phyloP scores from a whole-genome alignment of 306 rosid genomes.

The Corylus avellana region DNA sequence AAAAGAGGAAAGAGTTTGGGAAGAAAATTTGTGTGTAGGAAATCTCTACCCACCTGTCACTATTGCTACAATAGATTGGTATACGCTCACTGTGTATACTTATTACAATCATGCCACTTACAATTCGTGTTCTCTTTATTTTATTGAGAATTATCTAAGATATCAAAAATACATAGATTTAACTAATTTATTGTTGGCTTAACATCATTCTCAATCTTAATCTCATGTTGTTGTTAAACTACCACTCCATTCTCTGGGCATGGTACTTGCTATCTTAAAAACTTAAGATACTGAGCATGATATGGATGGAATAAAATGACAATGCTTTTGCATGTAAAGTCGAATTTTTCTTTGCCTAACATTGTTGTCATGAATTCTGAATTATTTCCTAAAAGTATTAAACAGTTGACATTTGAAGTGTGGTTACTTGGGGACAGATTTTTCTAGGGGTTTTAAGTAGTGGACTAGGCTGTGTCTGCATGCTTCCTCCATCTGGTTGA shows the following conservation, averaged over 20 bases:
- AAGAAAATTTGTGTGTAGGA: too few species aligned
- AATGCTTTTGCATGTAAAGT: not conserved
- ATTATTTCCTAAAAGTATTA: not conserved
- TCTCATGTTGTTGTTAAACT: not conserved
- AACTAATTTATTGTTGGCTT: not conserved
- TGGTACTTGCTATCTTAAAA: not conserved
- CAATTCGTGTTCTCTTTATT: not conserved
- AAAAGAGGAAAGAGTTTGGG: too few species aligned
- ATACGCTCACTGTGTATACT: too few species aligned
- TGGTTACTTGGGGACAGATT: not conserved
- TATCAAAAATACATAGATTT: not conserved
- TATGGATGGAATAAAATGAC: not conserved
- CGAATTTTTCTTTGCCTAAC: not conserved
- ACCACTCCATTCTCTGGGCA: not conserved
- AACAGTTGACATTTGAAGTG: not conserved
- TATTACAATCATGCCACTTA: too few species aligned
- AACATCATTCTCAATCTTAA: not conserved
- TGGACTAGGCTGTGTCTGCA: not conserved
- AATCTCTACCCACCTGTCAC: too few species aligned
- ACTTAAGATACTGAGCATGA: not conserved
- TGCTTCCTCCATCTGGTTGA: not conserved
- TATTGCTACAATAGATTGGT: too few species aligned
- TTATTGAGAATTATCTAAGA: not conserved
- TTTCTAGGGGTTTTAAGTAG: not conserved
- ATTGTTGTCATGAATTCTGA: not conserved